These are phyloP conservation scores for Plasmopara viticola DNA, from an alignment of 352 stramenopile genomes.

Conservation along the genomic window DNA sequence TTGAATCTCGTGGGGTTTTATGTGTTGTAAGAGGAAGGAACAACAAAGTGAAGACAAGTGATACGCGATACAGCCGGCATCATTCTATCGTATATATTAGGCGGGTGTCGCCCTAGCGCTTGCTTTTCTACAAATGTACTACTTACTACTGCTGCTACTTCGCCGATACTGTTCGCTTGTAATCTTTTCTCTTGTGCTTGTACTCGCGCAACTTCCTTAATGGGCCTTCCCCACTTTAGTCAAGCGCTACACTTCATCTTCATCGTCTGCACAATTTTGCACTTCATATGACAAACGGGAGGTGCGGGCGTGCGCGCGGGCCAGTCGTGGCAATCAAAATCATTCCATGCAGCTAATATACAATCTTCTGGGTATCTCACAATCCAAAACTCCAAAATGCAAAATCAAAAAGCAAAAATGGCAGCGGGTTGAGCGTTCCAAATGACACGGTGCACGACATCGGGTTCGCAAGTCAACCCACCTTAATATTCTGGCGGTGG, in stretches of 20 bases:
- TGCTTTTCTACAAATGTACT: slow-evolving; percentile 47
- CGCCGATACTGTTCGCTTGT: slow-evolving; percentile 21
- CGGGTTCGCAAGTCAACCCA: slow-evolving; percentile 1
- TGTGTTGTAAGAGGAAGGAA: neutral
- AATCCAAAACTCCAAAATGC: slow-evolving; percentile 36
- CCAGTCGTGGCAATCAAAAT: slow-evolving; percentile 35
- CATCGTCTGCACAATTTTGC: slow-evolving; percentile 10
- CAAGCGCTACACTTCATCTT: slow-evolving; percentile 33
- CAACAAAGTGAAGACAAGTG: neutral
- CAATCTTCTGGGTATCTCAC: slow-evolving; percentile 29
- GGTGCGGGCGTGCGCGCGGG: slow-evolving; percentile 9
- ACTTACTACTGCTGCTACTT: slow-evolving; percentile 40
- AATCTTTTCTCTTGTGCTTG: slow-evolving; percentile 21
- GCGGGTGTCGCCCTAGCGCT: slow-evolving; percentile 17
- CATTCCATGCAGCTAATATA: slow-evolving; percentile 34
- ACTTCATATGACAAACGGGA: slow-evolving; percentile 17
- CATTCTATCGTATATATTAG: slow-evolving; percentile 39
- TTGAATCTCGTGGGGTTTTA: neutral
- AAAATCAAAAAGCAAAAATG: slow-evolving; percentile 40
- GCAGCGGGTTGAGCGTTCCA: slow-evolving; percentile 11
- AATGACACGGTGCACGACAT: slow-evolving; percentile 9
- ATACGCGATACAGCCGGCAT: slow-evolving; percentile 22
- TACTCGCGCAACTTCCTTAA: slow-evolving; percentile 16
- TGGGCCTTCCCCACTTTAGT: slow-evolving; percentile 22
- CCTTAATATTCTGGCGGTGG: slow-evolving; percentile 36